A percentile compares a stretch with the other conserved stretches of the same genome.
phyloP scores from a whole-genome alignment of 768 basidiomycete species.

The Rhodotorula diobovata region DNA sequence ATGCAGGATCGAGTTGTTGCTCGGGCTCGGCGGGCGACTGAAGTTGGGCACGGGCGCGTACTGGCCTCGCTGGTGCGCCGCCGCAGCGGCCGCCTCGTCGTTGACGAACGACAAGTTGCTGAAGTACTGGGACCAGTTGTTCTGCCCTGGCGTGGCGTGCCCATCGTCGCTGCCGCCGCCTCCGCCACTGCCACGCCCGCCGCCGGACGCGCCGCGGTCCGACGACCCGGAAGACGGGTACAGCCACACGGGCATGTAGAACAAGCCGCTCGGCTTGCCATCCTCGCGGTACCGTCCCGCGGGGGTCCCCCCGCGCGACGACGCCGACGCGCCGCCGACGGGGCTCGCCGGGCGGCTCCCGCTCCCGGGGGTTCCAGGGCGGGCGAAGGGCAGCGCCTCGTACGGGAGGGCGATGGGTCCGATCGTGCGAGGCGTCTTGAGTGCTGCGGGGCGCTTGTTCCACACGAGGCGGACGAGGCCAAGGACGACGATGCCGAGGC shows the following conservation, averaged over 20 bases:
- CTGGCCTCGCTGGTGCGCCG: background rate
- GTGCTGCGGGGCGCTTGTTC: conserved; percentile 18
- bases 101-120: conserved; percentile 27
- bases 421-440: conserved; percentile 18
- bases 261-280: conserved; percentile 6
- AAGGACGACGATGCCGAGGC: conserved; percentile 64
- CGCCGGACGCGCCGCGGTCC: background rate
- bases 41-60: conserved; percentile 36
- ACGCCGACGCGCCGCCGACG: background rate
- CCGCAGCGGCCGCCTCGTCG: background rate
- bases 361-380: conserved; percentile 26
- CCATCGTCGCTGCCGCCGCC: background rate
- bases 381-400: conserved; percentile 18
- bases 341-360: conserved; percentile 11
- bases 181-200: background rate
- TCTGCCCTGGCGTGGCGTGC: background rate
- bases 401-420: conserved; percentile 37
- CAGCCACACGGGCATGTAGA: conserved; percentile 39
- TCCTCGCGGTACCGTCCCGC: conserved; percentile 4
- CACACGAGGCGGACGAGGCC: conserved; percentile 57
- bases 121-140: conserved; percentile 34
- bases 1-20: conserved; percentile 38
- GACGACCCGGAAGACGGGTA: conserved; percentile 7
- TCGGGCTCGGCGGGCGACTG: conserved; percentile 35
- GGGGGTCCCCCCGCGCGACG: background rate